phyloP scores from a whole-genome alignment of 306 rosid genomes.

The Arachis stenosperma region DNA sequence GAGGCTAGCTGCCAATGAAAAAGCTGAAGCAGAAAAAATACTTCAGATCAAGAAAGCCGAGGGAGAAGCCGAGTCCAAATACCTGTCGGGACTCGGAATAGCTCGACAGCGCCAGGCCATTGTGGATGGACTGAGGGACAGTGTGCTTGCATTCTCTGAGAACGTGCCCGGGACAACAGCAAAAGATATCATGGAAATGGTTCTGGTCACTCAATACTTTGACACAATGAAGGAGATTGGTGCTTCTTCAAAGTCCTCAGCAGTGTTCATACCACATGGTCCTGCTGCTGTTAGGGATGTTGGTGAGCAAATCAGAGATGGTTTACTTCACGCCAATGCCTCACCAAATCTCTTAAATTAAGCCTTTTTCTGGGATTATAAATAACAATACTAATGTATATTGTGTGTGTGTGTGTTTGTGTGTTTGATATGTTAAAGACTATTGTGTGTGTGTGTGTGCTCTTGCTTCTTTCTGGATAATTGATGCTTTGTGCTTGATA shows the following conservation, averaged over 20 bases:
- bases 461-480: too few species aligned
- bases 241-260: conserved; percentile 18
- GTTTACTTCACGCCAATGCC: conserved; percentile 25
- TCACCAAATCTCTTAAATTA: neutral
- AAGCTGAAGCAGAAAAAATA: conserved; percentile 11
- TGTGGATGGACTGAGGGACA: conserved; percentile 11
- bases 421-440: too few species aligned
- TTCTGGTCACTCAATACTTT: conserved; percentile 5
- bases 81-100: conserved; percentile 12
- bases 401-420: neutral
- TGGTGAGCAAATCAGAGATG: conserved; percentile 15
- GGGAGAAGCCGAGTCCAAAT: conserved; percentile 18
- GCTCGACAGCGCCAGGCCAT: conserved; percentile 22
- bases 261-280: conserved; percentile 24
- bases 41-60: conserved; percentile 10
- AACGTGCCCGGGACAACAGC: conserved; percentile 20
- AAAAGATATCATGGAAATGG: conserved; percentile 18
- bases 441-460: too few species aligned
- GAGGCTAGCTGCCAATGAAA: conserved; percentile 19
- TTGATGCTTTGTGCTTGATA: too few species aligned
- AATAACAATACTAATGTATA: neutral
- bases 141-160: conserved; percentile 22
- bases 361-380: neutral
- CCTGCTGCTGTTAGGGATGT: conserved; percentile 17
- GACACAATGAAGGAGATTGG: conserved; percentile 16